Conservation (phyloP, 768 basidiomycete species). For the Termitomyces sp. region DNA sequence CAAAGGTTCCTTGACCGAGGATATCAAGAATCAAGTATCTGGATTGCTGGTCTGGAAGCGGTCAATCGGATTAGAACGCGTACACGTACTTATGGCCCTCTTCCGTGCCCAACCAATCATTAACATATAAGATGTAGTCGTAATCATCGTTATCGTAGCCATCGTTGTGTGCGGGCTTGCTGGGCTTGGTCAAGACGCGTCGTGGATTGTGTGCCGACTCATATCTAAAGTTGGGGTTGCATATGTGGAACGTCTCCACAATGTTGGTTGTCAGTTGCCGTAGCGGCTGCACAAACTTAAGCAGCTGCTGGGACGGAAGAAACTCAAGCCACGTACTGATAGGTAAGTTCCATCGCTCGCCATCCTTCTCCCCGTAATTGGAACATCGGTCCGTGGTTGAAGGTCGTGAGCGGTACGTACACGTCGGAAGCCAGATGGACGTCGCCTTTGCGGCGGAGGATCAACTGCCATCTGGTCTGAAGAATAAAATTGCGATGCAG, state of each 20-base stretch:
- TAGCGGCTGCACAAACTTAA: constrained; percentile 36
- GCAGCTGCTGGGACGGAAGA: constrained; percentile 8
- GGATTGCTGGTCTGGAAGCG: constrained; percentile 13
- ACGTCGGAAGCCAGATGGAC: constrained; percentile 72
- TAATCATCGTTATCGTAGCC: constrained; percentile 99
- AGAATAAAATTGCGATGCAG: constrained; percentile 49
- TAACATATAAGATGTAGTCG: constrained; percentile 99
- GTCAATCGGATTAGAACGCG: background rate
- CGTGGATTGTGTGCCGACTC: constrained; percentile 93
- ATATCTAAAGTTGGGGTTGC: constrained; percentile 93
- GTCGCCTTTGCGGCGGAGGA: constrained; percentile 50
- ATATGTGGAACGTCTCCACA: constrained; percentile 86
- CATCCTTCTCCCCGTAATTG: constrained; percentile 66
- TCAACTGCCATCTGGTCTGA: constrained; percentile 78
- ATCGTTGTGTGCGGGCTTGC: constrained; percentile 92
- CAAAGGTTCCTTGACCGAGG: constrained; percentile 97
- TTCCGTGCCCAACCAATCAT: constrained; percentile 93
- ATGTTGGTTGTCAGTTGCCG: constrained; percentile 79
- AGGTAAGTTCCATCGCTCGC: constrained; percentile 71
- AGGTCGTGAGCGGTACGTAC: constrained; percentile 75
- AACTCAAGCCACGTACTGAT: constrained; percentile 52
- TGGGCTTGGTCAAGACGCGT: constrained; percentile 95
- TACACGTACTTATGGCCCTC: constrained; percentile 84
- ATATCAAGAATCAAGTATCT: constrained; percentile 98
- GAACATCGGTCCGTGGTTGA: constrained; percentile 62